These are phyloP conservation scores for Exophiala dermatitidis DNA, from an alignment of 2,329 filamentous ascomycete genomes.

Conservation along the genomic window DNA sequence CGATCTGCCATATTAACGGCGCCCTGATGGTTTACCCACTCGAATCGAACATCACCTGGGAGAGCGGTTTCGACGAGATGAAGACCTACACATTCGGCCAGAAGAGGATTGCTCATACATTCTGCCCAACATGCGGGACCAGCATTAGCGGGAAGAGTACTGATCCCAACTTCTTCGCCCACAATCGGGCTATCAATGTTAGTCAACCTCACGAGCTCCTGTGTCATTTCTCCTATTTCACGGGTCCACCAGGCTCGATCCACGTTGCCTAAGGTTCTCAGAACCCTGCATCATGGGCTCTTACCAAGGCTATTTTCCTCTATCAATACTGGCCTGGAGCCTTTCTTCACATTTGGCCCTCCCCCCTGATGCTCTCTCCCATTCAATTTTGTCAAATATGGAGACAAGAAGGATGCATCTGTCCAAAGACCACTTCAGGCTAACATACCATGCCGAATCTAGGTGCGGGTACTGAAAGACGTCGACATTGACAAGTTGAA, in stretches of 20 bases:
- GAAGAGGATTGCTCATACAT: conserved; percentile 28
- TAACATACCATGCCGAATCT: neutral
- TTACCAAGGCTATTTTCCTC: no score
- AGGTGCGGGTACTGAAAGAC: conserved; percentile 29
- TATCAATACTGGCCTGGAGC: no score
- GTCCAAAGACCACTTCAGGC: neutral
- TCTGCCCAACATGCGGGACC: conserved; percentile 31
- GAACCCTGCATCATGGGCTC: no score
- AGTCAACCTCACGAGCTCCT: conserved; percentile 1
- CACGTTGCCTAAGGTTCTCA: neutral
- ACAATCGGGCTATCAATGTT: conserved; percentile 31
- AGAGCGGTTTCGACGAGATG: conserved; percentile 24
- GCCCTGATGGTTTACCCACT: conserved; percentile 30
- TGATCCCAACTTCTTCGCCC: conserved; percentile 24
- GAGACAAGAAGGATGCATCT: neutral
- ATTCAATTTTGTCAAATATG: no score
- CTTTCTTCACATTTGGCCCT: no score
- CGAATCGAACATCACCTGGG: conserved; percentile 25
- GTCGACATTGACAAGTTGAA: conserved; percentile 28
- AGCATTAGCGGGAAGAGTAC: conserved; percentile 28
- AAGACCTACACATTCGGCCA: conserved; percentile 30
- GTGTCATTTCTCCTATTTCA: no score
- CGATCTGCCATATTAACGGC: conserved; percentile 31
- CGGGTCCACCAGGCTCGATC: neutral
- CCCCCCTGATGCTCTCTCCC: no score